These are phyloP conservation scores for Penicillium parvum DNA, from an alignment of 495 filamentous ascomycete species.

Conservation along the genomic window DNA sequence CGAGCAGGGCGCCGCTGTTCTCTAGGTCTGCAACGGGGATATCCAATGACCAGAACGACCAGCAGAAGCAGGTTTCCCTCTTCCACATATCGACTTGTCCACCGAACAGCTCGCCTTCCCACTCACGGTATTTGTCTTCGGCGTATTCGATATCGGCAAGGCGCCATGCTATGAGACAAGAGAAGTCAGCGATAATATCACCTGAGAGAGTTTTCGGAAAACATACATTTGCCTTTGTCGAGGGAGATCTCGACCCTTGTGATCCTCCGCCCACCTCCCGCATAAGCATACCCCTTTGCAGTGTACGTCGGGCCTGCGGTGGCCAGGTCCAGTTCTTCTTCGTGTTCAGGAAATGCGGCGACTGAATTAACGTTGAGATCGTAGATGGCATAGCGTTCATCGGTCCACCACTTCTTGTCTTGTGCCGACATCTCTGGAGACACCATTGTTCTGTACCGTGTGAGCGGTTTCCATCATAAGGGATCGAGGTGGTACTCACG, in stretches of 20 bases:
- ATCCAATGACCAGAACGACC: constrained; percentile 90
- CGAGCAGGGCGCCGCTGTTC: constrained; percentile 66
- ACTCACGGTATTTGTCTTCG: constrained; percentile 80
- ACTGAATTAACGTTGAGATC: constrained; percentile 88
- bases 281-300: constrained; percentile 81
- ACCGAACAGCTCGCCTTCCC: constrained; percentile 64
- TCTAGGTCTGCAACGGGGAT: constrained; percentile 60
- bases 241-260: constrained; percentile 81
- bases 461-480: constrained; percentile 4
- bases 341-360: constrained; percentile 74
- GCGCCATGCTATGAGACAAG: constrained; percentile 61
- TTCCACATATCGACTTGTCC: constrained; percentile 77
- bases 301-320: constrained; percentile 53
- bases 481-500: constrained; percentile 33
- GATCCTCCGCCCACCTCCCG: constrained; percentile 81
- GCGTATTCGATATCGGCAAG: constrained; percentile 79
- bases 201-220: not conserved
- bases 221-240: constrained; percentile 47
- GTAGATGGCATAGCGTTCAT: constrained; percentile 93
- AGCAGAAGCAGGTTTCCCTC: constrained; percentile 82
- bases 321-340: constrained; percentile 60
- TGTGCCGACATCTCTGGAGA: constrained; percentile 74
- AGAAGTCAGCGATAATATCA: no score
- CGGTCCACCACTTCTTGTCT: constrained; percentile 76
- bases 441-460: constrained; percentile 59